Base-by-base conservation (phyloP, 768 basidiomycete species). In the Pleurotus ostreatus region DNA sequence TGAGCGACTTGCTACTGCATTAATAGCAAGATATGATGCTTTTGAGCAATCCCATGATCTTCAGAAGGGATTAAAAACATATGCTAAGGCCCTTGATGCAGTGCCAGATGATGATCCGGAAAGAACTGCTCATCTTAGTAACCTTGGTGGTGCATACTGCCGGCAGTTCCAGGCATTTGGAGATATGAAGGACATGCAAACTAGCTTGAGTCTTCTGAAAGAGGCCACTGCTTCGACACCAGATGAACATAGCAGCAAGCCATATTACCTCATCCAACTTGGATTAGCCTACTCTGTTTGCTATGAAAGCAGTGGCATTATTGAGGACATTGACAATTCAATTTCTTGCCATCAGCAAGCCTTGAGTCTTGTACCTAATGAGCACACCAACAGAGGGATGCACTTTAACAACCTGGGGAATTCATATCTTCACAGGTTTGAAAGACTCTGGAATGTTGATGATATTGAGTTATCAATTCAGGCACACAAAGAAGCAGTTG, bases 281-380 rank as follows among this genome's bases (percentile, higher is more conserved):
- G 70, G 62, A 7, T 58, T 44, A 46, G 57, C 62, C 0, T 55
- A 70, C 22, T 48, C 56, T 18, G 4, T 30, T 57, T 65, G 56
- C 20, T 74, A 64, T 59, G 63, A 67, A 34, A 23, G 53, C 13
- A 56, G 67, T 2, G 55, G 62, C 11, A 39, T 56, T 16, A 55
- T 58, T 46, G 68, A 72, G 53, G 69, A 69, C 58, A 37, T 73
- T 23, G 60, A 72, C 34, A 53, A 57, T 23, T 55, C 61, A 12
- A 59, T 55, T 41, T 45, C 51, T 13, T 25, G 18, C 2, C 25
- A 54, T n/a, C 30, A 60, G 40, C 49, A 49, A 34, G 59, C 49
- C 8, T 26, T 61, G 5, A n/a, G 49, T 4, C 46, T 57, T 43
- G 48, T 52, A 23, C 56, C 59, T 34, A 20, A 47, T 12, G 46